Conservation (phyloP, 768 basidiomycete genomes). For the Lentinula raphanica region DNA sequence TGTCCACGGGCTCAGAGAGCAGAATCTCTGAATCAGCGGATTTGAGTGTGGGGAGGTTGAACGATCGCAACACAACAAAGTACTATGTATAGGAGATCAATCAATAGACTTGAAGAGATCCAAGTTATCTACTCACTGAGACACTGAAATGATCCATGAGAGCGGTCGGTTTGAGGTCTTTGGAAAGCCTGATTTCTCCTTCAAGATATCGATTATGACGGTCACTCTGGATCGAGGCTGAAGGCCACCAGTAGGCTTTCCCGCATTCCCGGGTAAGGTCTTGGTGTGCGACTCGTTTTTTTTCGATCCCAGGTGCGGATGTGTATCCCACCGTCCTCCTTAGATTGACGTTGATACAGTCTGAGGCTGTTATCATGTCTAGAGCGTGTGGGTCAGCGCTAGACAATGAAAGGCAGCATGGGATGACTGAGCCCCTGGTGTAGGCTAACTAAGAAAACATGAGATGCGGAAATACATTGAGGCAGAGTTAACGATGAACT, state of each 20-base stretch:
- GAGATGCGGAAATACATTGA: not conserved
- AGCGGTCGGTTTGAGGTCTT: constrained; percentile 46
- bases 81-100: constrained; percentile 35
- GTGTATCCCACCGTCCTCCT: constrained; percentile 21
- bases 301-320: constrained; percentile 29
- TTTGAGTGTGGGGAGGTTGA: constrained; percentile 32
- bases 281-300: constrained; percentile 37
- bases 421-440: constrained; percentile 44
- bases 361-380: constrained; percentile 37
- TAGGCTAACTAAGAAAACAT: constrained; percentile 32
- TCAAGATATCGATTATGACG: constrained; percentile 37
- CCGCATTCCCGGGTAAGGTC: constrained; percentile 40
- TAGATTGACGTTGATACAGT: constrained; percentile 29
- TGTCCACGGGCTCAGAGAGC: constrained; percentile 46
- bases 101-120: not conserved
- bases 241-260: constrained; percentile 46
- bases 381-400: constrained; percentile 32
- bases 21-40: constrained; percentile 32
- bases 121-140: constrained; percentile 30
- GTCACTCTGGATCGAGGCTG: constrained; percentile 22
- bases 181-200: constrained; percentile 47
- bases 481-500: constrained; percentile 12
- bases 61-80: constrained; percentile 40
- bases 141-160: constrained; percentile 48
- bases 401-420: constrained; percentile 40